Percentiles rank a stretch among this genome's conserved stretches.
Evolutionary conservation across 2,329 filamentous ascomycete species (phyloP).

Genomic region (Magnaporthiopsis rhizophila): DNA sequence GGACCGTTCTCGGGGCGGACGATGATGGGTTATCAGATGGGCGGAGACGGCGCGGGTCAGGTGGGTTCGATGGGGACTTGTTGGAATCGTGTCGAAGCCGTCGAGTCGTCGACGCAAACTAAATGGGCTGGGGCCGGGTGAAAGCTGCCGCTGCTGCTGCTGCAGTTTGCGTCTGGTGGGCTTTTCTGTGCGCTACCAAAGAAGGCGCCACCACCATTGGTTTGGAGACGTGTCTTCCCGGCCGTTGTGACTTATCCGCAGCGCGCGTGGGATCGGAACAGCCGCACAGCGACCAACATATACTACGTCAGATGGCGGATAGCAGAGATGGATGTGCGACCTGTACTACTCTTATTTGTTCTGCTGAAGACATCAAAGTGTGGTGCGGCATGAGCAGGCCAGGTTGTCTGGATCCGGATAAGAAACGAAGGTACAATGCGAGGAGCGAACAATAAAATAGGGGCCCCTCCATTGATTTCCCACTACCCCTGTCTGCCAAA

Average conservation of each 20-base stretch:
- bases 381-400: not conserved
- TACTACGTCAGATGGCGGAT: not conserved
- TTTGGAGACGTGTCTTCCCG: not conserved
- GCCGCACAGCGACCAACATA: not conserved
- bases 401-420: not conserved
- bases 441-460: not conserved
- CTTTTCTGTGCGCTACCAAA: not conserved
- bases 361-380: not conserved
- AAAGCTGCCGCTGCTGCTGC: not conserved
- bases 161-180: not conserved
- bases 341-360: not conserved
- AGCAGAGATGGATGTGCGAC: not conserved
- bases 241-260: not conserved
- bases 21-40: not conserved
- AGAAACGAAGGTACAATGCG: not conserved
- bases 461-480: not conserved
- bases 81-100: constrained; percentile 3
- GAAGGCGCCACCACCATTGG: not conserved
- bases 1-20: not conserved
- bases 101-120: not conserved
- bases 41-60: not conserved
- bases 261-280: not conserved
- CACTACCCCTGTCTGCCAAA: not conserved
- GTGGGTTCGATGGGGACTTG: constrained; percentile 8
- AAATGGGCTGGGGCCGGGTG: not conserved